phyloP scores from a whole-genome alignment of 306 rosid genomes.

The Malus fusca region DNA sequence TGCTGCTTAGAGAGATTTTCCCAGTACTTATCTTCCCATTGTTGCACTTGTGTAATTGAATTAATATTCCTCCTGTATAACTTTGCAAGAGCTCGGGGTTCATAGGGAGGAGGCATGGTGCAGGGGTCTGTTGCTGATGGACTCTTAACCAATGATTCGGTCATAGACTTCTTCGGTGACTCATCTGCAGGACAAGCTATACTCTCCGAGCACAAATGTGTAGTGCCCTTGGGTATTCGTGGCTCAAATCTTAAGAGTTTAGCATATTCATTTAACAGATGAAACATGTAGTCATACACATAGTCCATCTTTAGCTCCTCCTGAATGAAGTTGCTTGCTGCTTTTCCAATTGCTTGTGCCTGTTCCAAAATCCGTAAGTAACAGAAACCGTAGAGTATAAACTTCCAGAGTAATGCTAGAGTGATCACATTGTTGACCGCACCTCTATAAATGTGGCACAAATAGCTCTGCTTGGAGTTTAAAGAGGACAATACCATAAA shows the following conservation, averaged over 20 bases:
- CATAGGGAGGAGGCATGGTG: constrained; percentile 46
- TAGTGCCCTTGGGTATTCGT: constrained; percentile 7
- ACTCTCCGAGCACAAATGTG: constrained; percentile 23
- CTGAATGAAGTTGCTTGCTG: constrained; percentile 30
- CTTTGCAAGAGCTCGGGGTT: constrained; percentile 20
- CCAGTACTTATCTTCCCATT: constrained; percentile 34
- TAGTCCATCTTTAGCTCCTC: constrained; percentile 31
- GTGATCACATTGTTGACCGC: not conserved
- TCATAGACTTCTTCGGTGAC: constrained; percentile 21
- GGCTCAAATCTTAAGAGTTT: constrained; percentile 24
- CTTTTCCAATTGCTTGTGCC: constrained; percentile 32
- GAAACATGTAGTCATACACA: constrained; percentile 36
- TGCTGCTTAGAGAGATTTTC: not conserved
- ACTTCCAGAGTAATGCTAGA: not conserved
- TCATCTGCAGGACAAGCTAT: constrained; percentile 20
- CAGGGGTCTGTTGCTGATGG: constrained; percentile 38
- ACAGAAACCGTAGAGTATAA: not conserved
- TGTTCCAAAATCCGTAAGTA: not conserved
- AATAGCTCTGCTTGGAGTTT: not conserved
- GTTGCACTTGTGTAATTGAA: constrained; percentile 42
- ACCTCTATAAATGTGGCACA: not conserved
- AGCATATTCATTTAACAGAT: constrained; percentile 19
- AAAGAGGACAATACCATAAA: not conserved
- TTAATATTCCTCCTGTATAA: constrained; percentile 32
- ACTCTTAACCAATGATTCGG: constrained; percentile 17